Base-by-base conservation (phyloP, 192 early-diverging fungal species). In the Coemansia sp. region DNA sequence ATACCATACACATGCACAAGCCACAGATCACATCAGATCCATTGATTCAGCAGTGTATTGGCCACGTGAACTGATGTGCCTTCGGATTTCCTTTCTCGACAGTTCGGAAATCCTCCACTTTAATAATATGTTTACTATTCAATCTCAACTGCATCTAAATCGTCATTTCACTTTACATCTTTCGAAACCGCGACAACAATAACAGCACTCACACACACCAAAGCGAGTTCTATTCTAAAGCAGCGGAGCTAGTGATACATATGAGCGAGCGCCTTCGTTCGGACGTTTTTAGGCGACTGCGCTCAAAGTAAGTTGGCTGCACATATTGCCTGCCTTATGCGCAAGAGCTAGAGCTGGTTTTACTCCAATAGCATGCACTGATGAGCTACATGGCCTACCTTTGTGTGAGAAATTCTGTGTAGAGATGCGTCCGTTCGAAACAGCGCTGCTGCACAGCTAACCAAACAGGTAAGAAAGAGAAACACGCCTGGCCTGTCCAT, bases 261-360 rank as follows among this genome's bases (percentile, higher is more conserved):
- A 65, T 60, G 65, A 55, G 48, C 45, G 35, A 61, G 36, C 59
- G 61, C 59, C 56, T 68, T 20, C 39, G 42, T n/a, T 26, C 20
- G 4, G 59, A 55, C 18, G 10, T 68, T 21, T 12, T 68, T 28
- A 42, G 52, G 2, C 12, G 34, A 26, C 43, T 68, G 38, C 59
- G 59, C 12, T 68, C 66, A 61, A 35, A 21, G 66, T 68, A 68
- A 68, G 66, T 61, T 36, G 13, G 13, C 21, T 0, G 6, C 18
- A n/a, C 50, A 14, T 53, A 6, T 6, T 8, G 13, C 26, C 25
- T 3, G 28, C 13, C n/a, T 9, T n/a, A 37, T 53, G 11, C 4
- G 14, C 50, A 1, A 53, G 11, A 25, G 14, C 25, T 23, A 53
- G 25, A 10, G 25, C 28, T 9, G 18, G 5, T 20, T 20, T n/a